These are phyloP conservation scores for Phytophthora quininea DNA, from an alignment of 352 stramenopile species.

Conservation along the genomic window DNA sequence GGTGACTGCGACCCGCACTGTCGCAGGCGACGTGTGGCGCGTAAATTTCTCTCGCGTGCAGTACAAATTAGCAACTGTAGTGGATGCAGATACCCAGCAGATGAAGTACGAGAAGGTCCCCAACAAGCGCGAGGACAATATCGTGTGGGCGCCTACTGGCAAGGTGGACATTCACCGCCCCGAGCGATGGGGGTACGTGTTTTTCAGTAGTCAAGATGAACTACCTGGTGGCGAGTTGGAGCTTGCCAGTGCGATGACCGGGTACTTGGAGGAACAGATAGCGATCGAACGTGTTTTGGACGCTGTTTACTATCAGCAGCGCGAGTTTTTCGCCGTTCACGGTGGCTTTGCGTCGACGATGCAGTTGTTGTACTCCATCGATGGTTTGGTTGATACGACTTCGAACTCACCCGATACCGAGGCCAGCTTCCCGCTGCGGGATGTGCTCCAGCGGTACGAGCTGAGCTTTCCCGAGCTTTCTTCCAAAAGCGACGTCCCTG, in stretches of 20 bases:
- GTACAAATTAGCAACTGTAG: slow-evolving; percentile 58
- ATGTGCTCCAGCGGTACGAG: slow-evolving; percentile 39
- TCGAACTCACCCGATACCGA: background rate
- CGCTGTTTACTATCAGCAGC: slow-evolving; percentile 75
- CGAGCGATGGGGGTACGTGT: slow-evolving; percentile 73
- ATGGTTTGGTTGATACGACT: background rate
- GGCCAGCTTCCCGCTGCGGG: slow-evolving; percentile 28
- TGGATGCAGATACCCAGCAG: slow-evolving; percentile 54
- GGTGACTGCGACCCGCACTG: slow-evolving; percentile 13
- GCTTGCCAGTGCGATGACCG: slow-evolving; percentile 34
- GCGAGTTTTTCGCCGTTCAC: slow-evolving; percentile 46
- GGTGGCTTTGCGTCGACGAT: slow-evolving; percentile 51
- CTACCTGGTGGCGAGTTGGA: slow-evolving; percentile 47
- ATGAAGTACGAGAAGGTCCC: slow-evolving; percentile 60
- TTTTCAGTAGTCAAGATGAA: slow-evolving; percentile 58
- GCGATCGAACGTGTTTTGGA: slow-evolving; percentile 66
- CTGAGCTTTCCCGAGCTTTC: slow-evolving; percentile 42
- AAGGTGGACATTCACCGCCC: slow-evolving; percentile 81
- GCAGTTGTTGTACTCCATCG: slow-evolving; percentile 40
- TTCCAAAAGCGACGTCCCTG: slow-evolving; percentile 14
- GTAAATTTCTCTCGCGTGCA: slow-evolving; percentile 93
- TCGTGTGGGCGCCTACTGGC: slow-evolving; percentile 76
- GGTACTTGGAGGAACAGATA: slow-evolving; percentile 56
- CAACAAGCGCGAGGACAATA: slow-evolving; percentile 62
- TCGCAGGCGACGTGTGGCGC: slow-evolving; percentile 71